Evolutionary conservation across 148 eudicot species (phyloP), one percentile per base, ranked within the genome.

Genomic region (Rhododendron kiyosumense): DNA sequence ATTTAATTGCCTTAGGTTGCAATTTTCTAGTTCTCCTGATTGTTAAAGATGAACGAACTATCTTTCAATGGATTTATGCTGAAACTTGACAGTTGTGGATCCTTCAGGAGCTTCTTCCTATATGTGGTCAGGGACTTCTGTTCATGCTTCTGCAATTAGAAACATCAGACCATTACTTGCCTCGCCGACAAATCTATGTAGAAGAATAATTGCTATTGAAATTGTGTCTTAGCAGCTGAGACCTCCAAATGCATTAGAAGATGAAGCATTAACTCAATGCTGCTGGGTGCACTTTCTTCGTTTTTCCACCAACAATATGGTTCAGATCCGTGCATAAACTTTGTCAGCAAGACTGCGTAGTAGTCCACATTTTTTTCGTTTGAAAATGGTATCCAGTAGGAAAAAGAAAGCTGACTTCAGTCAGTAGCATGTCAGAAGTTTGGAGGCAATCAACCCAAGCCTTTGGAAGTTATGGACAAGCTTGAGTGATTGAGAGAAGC

Each of bases 81-180:
- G 83, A 78, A 78, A 57, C 32, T 75, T 82, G 73, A 61, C n/a
- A 49, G 28, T 69, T 46, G 46, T 28, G 48, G 61, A 49, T 22
- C 71, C 43, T 2, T 12, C 65, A 79, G 81, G 78, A 83, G 73
- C 83, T 61, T 78, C 86, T 84, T 79, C 48, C 46, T 48, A 41
- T 28, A 18, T 9, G 45, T 78, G 34, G 57, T 63, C 51, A 38
- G 61, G 59, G 36, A 78, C 78, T 14, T 84, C 86, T 78, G 32
- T 61, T 63, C 52, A 78, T 84, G 52, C 69, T 79, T 87, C 88
- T 87, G 88, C 88, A 84, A 83, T 79, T 87, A 61, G 74, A 84
- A 84, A 87, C 78, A 84, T 34, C 41, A 79, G 73, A 69, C 32
- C 80, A 84, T 87, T 84, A 65, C 32, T 83, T 49, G 28, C 34